Evolutionary conservation across 2,329 filamentous ascomycete species (phyloP), one percentile per base, ranked within the genome.

Genomic region (Apiospora aurea): DNA sequence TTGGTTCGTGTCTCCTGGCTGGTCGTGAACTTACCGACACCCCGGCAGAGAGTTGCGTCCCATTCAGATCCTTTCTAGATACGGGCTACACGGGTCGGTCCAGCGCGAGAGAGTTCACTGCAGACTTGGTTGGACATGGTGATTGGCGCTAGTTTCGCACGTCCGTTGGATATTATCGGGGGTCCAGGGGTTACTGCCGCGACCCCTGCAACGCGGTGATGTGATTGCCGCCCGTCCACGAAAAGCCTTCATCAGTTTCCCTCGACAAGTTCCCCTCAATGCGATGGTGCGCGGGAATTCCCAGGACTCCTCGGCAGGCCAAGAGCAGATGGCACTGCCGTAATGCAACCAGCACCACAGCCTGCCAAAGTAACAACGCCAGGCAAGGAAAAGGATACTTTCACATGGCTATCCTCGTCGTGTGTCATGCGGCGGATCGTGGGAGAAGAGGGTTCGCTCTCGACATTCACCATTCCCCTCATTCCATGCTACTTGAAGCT

Each of bases 121-220:
- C 49, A 53, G 24, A 53, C 11, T 21, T 61, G 53, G 16, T 61
- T 34, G 29, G 29, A 7, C 53, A 38, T 61, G 57, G 5, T 38
- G 57, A 64, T 64, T 64, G 57, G 57, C 34, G 29, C 57, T 38
- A 64, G 57, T 18, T 64, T 64, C 18, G 57, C n/a, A 51, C 49
- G 49, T 24, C 57, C 34, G 57, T 41, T 64, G 57, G 57, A 41
- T 64, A 13, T 64, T 11, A 24, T 64, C 57, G 57, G 57, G 57
- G 57, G 34, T n/a, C 34, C 57, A 64, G 57, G 57, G 34, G 34
- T 64, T 41, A 41, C 34, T 64, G 34, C 57, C 57, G 57, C 57
- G 57, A 64, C 57, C 57, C 57, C 57, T 64, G 57, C 57, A 64
- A 21, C 21, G n/a, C 2, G 18, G 10, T 64, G 34, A 61, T 61